A percentile compares a stretch with the other conserved stretches of the same genome.
Conservation (phyloP, 495 filamentous ascomycete genomes). For the Podospora appendiculata region DNA sequence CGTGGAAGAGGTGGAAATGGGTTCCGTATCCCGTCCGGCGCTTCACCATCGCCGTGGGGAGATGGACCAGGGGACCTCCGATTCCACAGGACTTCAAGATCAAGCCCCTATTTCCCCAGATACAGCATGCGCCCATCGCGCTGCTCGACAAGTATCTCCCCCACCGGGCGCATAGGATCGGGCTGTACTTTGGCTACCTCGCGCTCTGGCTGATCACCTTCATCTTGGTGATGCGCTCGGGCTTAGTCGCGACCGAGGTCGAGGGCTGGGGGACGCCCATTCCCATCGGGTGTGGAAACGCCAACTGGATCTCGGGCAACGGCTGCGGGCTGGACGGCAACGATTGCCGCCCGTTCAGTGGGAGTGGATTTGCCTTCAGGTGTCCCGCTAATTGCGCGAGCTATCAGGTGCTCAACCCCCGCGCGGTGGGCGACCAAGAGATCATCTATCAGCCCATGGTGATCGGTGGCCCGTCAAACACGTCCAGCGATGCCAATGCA, state of each 20-base stretch:
- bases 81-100: slow-evolving; percentile 57
- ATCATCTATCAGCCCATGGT: slow-evolving; percentile 64
- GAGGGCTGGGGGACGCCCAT: slow-evolving; percentile 59
- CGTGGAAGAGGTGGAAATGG: slow-evolving; percentile 36
- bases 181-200: slow-evolving; percentile 54
- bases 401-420: slow-evolving; percentile 58
- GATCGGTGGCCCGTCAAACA: slow-evolving; percentile 60
- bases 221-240: slow-evolving; percentile 55
- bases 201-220: slow-evolving; percentile 68
- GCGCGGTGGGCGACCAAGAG: slow-evolving; percentile 66
- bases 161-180: slow-evolving; percentile 50
- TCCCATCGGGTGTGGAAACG: slow-evolving; percentile 58
- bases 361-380: slow-evolving; percentile 61
- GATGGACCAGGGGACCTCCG: slow-evolving; percentile 67
- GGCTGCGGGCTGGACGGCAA: slow-evolving; percentile 73
- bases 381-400: slow-evolving; percentile 71
- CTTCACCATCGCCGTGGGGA: slow-evolving; percentile 32
- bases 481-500: slow-evolving; percentile 30
- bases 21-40: slow-evolving; percentile 40
- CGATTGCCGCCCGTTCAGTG: slow-evolving; percentile 71
- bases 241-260: slow-evolving; percentile 56
- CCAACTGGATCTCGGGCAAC: slow-evolving; percentile 61
- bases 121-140: slow-evolving; percentile 62
- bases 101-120: slow-evolving; percentile 55
- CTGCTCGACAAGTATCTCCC: slow-evolving; percentile 57